These are phyloP conservation scores for Penicillium psychrosexuale DNA, from an alignment of 2,329 filamentous ascomycete genomes.

Conservation along the genomic window DNA sequence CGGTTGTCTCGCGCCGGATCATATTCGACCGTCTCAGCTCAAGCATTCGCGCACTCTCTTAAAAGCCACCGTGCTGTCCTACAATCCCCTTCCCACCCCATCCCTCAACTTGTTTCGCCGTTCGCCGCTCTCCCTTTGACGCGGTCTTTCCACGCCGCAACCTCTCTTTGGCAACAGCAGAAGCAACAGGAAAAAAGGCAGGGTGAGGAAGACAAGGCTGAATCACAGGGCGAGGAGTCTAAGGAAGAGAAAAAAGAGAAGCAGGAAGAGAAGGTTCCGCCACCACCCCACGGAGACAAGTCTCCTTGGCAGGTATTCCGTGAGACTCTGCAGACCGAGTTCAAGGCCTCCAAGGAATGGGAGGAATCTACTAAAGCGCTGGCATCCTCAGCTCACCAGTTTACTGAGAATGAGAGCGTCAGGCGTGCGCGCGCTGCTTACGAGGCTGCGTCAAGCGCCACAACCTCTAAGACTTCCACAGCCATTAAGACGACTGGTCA, in stretches of 20 bases:
- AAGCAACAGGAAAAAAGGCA: constrained; percentile 39
- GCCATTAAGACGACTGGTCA: constrained; percentile 82
- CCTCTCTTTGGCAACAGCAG: constrained; percentile 34
- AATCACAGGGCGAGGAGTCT: constrained; percentile 46
- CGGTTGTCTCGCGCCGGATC: constrained; percentile 34
- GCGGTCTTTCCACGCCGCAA: constrained; percentile 38
- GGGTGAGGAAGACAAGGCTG: constrained; percentile 33
- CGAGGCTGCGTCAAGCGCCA: constrained; percentile 77
- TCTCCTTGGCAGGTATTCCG: constrained; percentile 98
- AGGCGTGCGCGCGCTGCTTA: constrained; percentile 83
- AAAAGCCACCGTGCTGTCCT: constrained; percentile 32
- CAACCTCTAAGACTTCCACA: constrained; percentile 71
- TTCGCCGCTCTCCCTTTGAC: constrained; percentile 37
- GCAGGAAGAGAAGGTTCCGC: constrained; percentile 68
- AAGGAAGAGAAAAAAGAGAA: constrained; percentile 48
- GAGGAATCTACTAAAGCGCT: constrained; percentile 97
- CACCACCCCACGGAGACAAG: constrained; percentile 96
- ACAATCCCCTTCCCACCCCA: constrained; percentile 28
- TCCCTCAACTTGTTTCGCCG: constrained; percentile 33
- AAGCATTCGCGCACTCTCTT: constrained; percentile 24
- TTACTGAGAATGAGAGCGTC: constrained; percentile 88
- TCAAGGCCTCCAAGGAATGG: constrained; percentile 98
- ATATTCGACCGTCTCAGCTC: constrained; percentile 38
- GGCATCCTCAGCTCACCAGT: constrained; percentile 81
- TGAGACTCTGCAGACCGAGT: constrained; percentile 90